Percentiles rank a stretch among this genome's conserved stretches.
Conservation (phyloP, 2,329 filamentous ascomycete species). For the Diaporthe vexans region DNA sequence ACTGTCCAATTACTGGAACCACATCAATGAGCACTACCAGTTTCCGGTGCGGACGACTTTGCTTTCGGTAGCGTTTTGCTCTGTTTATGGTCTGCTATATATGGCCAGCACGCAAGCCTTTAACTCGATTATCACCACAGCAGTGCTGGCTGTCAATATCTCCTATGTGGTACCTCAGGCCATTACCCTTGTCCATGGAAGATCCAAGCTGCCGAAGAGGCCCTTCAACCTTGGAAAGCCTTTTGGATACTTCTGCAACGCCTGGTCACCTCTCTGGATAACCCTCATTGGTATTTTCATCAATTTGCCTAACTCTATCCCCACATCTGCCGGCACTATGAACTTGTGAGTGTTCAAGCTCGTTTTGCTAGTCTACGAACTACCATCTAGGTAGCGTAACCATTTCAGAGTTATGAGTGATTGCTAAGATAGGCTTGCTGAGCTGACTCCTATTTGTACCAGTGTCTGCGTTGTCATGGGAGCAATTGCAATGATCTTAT, state of each 20-base stretch:
- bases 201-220: background rate
- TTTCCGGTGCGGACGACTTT: background rate
- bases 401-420: too few relatives aligned
- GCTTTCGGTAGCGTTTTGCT: background rate
- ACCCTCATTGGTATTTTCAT: background rate
- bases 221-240: background rate
- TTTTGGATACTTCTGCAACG: background rate
- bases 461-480: background rate
- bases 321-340: background rate
- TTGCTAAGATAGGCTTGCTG: background rate
- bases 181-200: background rate
- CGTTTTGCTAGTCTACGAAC: too few relatives aligned
- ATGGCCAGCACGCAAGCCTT: background rate
- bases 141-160: background rate
- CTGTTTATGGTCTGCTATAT: background rate
- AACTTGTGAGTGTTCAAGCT: background rate
- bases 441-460: background rate
- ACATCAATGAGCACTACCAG: background rate
- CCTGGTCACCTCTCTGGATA: background rate
- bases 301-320: background rate
- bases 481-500: background rate
- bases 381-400: too few relatives aligned
- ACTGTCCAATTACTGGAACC: background rate
- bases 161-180: background rate
- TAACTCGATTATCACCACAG: background rate